phyloP scores from a whole-genome alignment of 2,329 filamentous ascomycete genomes.

The Calonectria pseudoturangicola region DNA sequence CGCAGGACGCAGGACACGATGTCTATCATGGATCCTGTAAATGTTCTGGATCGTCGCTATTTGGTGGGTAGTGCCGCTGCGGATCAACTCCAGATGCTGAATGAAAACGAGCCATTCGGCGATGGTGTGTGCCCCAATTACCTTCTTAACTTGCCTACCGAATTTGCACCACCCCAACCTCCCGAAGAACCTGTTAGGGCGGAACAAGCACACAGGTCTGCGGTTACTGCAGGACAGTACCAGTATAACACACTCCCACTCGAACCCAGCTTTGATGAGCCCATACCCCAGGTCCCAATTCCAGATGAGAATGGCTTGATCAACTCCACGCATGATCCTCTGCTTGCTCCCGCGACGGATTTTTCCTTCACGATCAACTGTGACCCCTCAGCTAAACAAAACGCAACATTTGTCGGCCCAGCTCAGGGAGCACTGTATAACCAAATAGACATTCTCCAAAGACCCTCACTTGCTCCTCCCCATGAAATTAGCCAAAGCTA shows the following conservation, averaged over 20 bases:
- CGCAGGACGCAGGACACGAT: not conserved
- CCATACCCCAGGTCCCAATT: too few relatives aligned
- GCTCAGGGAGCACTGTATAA: too few relatives aligned
- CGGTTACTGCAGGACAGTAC: not conserved
- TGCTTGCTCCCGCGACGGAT: not conserved
- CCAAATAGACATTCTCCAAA: too few relatives aligned
- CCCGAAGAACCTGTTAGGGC: not conserved
- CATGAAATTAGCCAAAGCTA: too few relatives aligned
- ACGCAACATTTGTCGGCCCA: too few relatives aligned
- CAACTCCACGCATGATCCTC: not conserved
- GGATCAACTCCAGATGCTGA: not conserved
- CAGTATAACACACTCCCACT: not conserved
- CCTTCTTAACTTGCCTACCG: too few relatives aligned
- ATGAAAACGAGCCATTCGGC: not conserved
- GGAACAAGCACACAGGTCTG: not conserved
- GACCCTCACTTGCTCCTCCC: too few relatives aligned
- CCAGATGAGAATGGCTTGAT: not conserved
- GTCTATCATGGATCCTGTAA: not conserved
- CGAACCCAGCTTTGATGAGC: not conserved
- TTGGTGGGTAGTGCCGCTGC: not conserved
- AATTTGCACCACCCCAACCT: too few relatives aligned
- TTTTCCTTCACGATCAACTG: not conserved
- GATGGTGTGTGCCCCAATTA: too few relatives aligned
- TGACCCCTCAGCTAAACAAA: not conserved
- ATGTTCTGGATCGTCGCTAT: not conserved